Conservation (phyloP, 805 yeast genomes). For the Lipomyces sp. region DNA sequence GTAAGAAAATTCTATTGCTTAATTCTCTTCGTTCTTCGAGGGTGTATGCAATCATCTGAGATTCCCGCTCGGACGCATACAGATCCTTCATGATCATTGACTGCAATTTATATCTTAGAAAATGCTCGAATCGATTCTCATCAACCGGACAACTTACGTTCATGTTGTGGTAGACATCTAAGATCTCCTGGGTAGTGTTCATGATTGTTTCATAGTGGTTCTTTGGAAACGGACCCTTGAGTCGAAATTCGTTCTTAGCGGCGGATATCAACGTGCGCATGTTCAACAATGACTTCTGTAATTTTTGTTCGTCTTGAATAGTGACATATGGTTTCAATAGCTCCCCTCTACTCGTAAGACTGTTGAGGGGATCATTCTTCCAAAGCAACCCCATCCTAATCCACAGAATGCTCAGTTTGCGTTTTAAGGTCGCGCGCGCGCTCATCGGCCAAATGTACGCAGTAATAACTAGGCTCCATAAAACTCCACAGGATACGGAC, state of each 20-base stretch:
- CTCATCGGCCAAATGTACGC: slow-evolving; percentile 62
- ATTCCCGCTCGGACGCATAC: slow-evolving; percentile 56
- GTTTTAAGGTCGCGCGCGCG: slow-evolving; percentile 70
- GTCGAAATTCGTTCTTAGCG: slow-evolving; percentile 61
- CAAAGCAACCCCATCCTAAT: slow-evolving; percentile 78
- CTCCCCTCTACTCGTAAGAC: slow-evolving; percentile 11
- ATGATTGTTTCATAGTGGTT: slow-evolving; percentile 58
- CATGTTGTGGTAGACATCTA: slow-evolving; percentile 77
- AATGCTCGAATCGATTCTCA: not conserved
- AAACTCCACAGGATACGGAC: slow-evolving; percentile 71
- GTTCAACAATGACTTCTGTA: slow-evolving; percentile 37
- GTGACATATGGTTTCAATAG: slow-evolving; percentile 19
- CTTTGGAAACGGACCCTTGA: slow-evolving; percentile 73
- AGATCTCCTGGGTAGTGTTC: slow-evolving; percentile 61
- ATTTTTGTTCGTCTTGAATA: slow-evolving; percentile 23
- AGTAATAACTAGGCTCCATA: slow-evolving; percentile 78
- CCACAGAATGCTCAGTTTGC: slow-evolving; percentile 73
- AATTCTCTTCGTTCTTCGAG: slow-evolving; percentile 55
- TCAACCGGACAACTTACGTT: slow-evolving; percentile 48
- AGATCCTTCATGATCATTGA: slow-evolving; percentile 66
- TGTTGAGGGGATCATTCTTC: slow-evolving; percentile 72
- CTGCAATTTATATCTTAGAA: slow-evolving; percentile 7
- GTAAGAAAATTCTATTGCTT: slow-evolving; percentile 71
- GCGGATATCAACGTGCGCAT: slow-evolving; percentile 34
- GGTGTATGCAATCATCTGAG: slow-evolving; percentile 59